Evolutionary conservation across 768 basidiomycete genomes (phyloP), one percentile per base, ranked within the genome.

Genomic region (Hygrophorus pudorinus): DNA sequence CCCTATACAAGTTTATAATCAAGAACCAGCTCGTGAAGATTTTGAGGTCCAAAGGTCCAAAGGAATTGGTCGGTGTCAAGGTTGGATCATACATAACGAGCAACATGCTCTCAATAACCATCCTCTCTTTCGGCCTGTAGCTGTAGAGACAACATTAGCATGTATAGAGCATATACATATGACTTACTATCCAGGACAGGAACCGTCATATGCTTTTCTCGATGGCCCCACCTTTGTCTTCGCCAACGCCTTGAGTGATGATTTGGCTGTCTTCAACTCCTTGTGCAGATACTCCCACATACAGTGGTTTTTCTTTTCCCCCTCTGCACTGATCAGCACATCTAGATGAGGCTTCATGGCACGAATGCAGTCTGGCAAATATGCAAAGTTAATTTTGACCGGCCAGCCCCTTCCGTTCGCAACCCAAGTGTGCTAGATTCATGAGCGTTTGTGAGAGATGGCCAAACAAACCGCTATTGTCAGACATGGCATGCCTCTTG

Each of bases 171-270:
- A 5, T 27, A 13, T 11, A 17, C n/a, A 34, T 1, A 9, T 24
- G 10, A 43, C 42, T 7, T 34, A 43, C 32, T 43, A 43, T 34
- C 34, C 34, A 33, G 42, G 31, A 5, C 29, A 5, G 17, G 30
- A 12, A 20, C 12, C 5, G 10, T 27, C 5, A 14, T 14, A 2
- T 9, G 18, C 18, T 5, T 34, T 36, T 11, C 14, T 14, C 11
- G n/a, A n/a, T n/a, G 31, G 34, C 13, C 11, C 34, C 42, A 5
- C 2, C 1, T 30, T 2, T 2, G 11, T 9, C 14, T 18, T 43
- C 11, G n/a, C 31, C 1, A 33, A 27, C 12, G 16, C 17, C 14
- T 21, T 16, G 9, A 17, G 9, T 17, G 16, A 33, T 2, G 34
- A 18, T 5, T 13, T 11, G 4, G 24, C 16, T 4, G 7, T n/a